These are phyloP conservation scores for Thalassiosira exigua DNA, from an alignment of 352 stramenopile species.

Conservation along the genomic window DNA sequence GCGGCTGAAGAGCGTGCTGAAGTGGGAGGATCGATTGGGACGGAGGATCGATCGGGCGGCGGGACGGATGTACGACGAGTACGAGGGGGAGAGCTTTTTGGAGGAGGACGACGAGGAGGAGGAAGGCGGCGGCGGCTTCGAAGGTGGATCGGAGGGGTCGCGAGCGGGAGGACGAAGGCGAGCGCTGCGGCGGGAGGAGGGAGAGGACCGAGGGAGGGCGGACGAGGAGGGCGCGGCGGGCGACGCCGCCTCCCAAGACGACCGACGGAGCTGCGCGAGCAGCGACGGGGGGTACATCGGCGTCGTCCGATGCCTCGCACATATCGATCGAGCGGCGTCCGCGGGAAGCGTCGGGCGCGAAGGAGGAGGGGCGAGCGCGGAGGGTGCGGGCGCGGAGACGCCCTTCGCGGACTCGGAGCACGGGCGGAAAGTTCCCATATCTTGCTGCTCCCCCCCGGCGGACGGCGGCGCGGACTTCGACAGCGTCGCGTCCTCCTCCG, in stretches of 20 bases:
- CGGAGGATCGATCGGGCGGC: not conserved
- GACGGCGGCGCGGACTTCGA: not conserved
- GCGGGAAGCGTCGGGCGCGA: not conserved
- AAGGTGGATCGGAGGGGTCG: too few relatives aligned
- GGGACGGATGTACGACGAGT: not conserved
- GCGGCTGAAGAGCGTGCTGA: not conserved
- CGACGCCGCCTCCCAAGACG: not conserved
- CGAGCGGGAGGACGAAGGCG: not conserved
- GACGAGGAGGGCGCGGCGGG: too few relatives aligned
- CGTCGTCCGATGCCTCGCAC: not conserved
- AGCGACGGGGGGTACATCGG: not conserved
- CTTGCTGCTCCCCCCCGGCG: not conserved
- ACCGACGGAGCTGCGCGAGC: not conserved
- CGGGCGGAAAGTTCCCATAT: too few relatives aligned
- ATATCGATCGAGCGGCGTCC: not conserved
- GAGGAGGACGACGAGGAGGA: not conserved
- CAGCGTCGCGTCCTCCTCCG: not conserved
- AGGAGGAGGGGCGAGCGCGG: too few relatives aligned
- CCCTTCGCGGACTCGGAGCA: too few relatives aligned
- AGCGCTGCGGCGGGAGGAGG: not conserved
- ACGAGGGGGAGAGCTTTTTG: not conserved
- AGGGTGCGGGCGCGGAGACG: not conserved
- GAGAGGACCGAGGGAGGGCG: not conserved
- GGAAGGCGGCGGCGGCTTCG: not conserved
- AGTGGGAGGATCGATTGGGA: not conserved